Conservation (phyloP, 2,329 filamentous ascomycete species). For the Diaporthe nobilis region DNA sequence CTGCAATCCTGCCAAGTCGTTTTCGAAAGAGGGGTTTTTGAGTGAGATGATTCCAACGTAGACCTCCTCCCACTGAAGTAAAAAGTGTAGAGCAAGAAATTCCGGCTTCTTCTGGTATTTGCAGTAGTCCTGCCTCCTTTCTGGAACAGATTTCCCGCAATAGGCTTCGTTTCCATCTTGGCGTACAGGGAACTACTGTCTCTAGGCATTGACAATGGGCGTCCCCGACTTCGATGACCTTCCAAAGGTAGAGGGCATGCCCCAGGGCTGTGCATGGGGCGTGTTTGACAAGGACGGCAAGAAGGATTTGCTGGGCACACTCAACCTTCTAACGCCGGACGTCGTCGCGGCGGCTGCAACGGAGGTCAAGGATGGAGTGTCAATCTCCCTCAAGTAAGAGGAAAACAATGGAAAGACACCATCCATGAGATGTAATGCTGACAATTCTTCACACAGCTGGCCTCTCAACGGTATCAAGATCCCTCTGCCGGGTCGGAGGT, state of each 20-base stretch:
- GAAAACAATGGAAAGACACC: background rate
- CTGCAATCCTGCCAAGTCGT: constrained; percentile 1
- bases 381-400: constrained; percentile 66
- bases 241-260: constrained; percentile 44
- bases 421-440: background rate
- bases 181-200: background rate
- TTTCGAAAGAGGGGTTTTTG: background rate
- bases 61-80: background rate
- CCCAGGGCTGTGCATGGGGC: constrained; percentile 58
- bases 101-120: background rate
- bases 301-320: constrained; percentile 65
- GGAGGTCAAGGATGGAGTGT: constrained; percentile 63
- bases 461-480: constrained; percentile 58
- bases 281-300: constrained; percentile 64
- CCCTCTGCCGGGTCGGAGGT: constrained; percentile 52
- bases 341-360: constrained; percentile 57
- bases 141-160: background rate
- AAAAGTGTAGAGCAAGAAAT: background rate
- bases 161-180: too few species aligned
- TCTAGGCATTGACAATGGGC: background rate
- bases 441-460: constrained; percentile 53
- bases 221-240: constrained; percentile 43
- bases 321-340: constrained; percentile 66
- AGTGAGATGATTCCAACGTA: background rate
- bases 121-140: background rate